Conservation (phyloP, 2,329 filamentous ascomycete genomes). For the Trichoderma gracile region DNA sequence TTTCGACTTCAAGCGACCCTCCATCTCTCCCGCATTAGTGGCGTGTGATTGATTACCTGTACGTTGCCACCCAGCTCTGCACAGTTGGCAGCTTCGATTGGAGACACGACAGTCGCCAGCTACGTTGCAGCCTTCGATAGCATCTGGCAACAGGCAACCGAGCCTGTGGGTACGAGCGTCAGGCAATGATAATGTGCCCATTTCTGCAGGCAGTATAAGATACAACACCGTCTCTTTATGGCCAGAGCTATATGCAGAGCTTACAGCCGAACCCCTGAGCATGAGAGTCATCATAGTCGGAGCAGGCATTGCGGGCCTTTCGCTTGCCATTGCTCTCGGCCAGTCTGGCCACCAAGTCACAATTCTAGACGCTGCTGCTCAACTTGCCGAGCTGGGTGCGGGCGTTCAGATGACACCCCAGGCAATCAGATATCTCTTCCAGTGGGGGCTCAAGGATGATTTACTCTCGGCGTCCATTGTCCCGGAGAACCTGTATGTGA, state of each 20-base stretch:
- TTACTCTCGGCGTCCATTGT: slow-evolving; percentile 28
- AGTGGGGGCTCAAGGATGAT: slow-evolving; percentile 35
- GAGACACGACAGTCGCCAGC: too few relatives aligned
- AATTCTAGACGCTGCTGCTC: slow-evolving; percentile 49
- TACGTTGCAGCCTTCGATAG: too few relatives aligned
- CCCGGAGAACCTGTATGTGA: slow-evolving; percentile 31
- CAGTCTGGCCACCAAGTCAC: slow-evolving; percentile 48
- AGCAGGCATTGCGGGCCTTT: slow-evolving; percentile 47
- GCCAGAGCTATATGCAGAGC: background rate
- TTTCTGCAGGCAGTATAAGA: background rate
- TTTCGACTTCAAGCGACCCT: background rate
- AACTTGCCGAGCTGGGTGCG: slow-evolving; percentile 44
- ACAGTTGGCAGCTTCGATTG: background rate
- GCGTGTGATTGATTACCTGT: background rate
- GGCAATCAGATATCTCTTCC: slow-evolving; percentile 35
- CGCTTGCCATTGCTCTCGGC: slow-evolving; percentile 42
- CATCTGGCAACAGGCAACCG: background rate
- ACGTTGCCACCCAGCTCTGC: background rate
- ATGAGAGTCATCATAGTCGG: slow-evolving; percentile 44
- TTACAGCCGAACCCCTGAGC: background rate
- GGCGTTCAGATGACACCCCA: slow-evolving; percentile 39
- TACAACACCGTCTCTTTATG: background rate
- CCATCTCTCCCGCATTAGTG: background rate
- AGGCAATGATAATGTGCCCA: background rate
- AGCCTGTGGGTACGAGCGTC: background rate